phyloP scores from a whole-genome alignment of 768 basidiomycete genomes.

The Serendipita indica region DNA sequence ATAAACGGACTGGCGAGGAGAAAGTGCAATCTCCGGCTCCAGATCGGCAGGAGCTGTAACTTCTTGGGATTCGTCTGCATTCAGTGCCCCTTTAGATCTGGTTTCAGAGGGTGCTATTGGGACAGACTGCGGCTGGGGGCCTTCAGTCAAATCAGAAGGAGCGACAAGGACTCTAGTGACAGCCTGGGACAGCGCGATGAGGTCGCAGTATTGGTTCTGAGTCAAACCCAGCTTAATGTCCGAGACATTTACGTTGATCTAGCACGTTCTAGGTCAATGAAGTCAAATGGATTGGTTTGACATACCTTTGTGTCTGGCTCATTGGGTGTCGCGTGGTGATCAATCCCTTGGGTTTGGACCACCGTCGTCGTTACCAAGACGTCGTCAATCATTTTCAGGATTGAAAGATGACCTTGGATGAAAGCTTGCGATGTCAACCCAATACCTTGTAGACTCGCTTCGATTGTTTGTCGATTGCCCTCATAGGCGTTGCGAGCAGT shows the following conservation, averaged over 20 bases:
- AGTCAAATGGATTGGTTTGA: slow-evolving; percentile 2
- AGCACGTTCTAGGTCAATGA: slow-evolving; percentile 9
- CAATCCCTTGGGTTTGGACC: slow-evolving; percentile 42
- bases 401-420: slow-evolving; percentile 32
- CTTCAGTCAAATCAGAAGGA: slow-evolving; percentile 26
- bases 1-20: slow-evolving; percentile 30
- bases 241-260: slow-evolving; percentile 64
- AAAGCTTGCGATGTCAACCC: slow-evolving; percentile 61
- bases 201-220: slow-evolving; percentile 62
- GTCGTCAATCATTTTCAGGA: slow-evolving; percentile 82
- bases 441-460: slow-evolving; percentile 68
- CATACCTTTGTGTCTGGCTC: slow-evolving; percentile 65
- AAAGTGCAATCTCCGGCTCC: slow-evolving; percentile 42
- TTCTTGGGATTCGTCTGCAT: slow-evolving; percentile 15
- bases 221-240: slow-evolving; percentile 76
- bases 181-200: slow-evolving; percentile 50
- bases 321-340: slow-evolving; percentile 35
- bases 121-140: slow-evolving; percentile 15
- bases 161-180: slow-evolving; percentile 51
- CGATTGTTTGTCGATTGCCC: slow-evolving; percentile 39
- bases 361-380: slow-evolving; percentile 61
- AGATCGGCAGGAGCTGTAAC: slow-evolving; percentile 21
- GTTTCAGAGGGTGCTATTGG: slow-evolving; percentile 13
- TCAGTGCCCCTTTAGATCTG: slow-evolving; percentile 20
- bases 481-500: slow-evolving; percentile 64